A percentile compares a stretch with the other conserved stretches of the same genome.
Evolutionary conservation across 2,329 filamentous ascomycete genomes (phyloP).

Genomic region (Xylaria sp.): DNA sequence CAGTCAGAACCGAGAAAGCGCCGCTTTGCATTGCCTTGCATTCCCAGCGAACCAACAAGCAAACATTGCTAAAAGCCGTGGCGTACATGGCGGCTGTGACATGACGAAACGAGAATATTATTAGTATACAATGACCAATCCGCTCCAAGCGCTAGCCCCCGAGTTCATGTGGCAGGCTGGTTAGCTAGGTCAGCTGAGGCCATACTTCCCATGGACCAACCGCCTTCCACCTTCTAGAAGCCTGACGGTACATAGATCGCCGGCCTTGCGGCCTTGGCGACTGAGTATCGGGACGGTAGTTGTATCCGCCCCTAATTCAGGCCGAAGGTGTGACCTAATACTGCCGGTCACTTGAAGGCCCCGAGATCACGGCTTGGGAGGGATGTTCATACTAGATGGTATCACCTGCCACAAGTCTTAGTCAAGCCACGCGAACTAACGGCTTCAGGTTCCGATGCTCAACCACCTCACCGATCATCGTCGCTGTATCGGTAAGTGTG

Average conservation of each 20-base stretch:
- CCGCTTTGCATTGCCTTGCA: constrained; percentile 30
- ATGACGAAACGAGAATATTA: constrained; percentile 23
- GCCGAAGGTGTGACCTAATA: background rate
- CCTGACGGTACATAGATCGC: background rate
- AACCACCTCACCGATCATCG: background rate
- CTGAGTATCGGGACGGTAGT: background rate
- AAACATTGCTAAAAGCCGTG: constrained; percentile 18
- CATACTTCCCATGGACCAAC: background rate
- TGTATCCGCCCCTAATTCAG: background rate
- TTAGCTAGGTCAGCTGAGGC: background rate
- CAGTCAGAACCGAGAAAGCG: constrained; percentile 36
- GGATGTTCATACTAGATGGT: background rate
- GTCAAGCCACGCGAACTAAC: background rate
- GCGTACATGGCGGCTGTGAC: constrained; percentile 16
- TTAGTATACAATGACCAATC: constrained; percentile 13
- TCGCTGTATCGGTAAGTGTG: background rate
- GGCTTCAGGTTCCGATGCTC: background rate
- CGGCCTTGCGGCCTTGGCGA: background rate
- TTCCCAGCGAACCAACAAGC: constrained; percentile 22
- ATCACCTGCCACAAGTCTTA: too few species aligned
- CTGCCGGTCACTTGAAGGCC: background rate
- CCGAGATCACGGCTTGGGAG: background rate
- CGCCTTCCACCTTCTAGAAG: background rate
- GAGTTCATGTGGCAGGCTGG: constrained; percentile 16
- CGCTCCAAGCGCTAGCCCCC: constrained; percentile 5